phyloP scores from a whole-genome alignment of 2,329 filamentous ascomycete genomes.

The Verticillium albo-atrum region DNA sequence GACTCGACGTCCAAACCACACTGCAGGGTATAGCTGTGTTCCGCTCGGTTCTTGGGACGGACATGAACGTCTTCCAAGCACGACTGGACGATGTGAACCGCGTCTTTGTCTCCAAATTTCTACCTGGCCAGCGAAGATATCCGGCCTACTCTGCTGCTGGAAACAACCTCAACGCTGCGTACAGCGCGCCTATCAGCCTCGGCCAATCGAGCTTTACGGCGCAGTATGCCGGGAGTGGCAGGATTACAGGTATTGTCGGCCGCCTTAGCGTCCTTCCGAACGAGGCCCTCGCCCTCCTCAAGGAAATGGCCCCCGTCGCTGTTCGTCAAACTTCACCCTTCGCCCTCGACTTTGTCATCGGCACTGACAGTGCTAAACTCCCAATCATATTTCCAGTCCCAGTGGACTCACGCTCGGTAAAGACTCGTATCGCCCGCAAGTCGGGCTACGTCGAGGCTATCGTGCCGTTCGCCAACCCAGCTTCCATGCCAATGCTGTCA shows the following conservation, averaged over 20 bases:
- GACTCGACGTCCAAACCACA: constrained; percentile 24
- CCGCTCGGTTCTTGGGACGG: constrained; percentile 15
- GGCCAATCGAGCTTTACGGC: constrained; percentile 19
- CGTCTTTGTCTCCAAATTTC: constrained; percentile 31
- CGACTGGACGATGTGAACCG: constrained; percentile 18
- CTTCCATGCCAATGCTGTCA: constrained; percentile 14
- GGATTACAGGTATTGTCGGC: constrained; percentile 30
- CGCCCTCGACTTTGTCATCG: constrained; percentile 35
- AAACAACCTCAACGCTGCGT: neutral
- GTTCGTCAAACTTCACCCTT: constrained; percentile 34
- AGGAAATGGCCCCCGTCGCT: constrained; percentile 30
- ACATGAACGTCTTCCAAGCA: constrained; percentile 26
- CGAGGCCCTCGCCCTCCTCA: constrained; percentile 29
- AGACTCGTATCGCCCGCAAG: constrained; percentile 36
- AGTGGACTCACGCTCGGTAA: constrained; percentile 27
- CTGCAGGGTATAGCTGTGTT: constrained; percentile 18
- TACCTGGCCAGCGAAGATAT: constrained; percentile 27
- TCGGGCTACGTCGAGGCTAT: constrained; percentile 41
- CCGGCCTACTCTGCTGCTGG: constrained; percentile 18
- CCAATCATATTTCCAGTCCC: constrained; percentile 35
- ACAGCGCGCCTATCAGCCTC: neutral
- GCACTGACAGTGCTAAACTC: constrained; percentile 20
- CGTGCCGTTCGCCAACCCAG: constrained; percentile 25
- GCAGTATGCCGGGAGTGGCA: constrained; percentile 22
- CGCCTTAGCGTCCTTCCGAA: constrained; percentile 32